A percentile compares a stretch with the other conserved stretches of the same genome.
These are phyloP conservation scores for Alternaria rosae DNA, from an alignment of 2,329 filamentous ascomycete genomes.

Conservation along the genomic window DNA sequence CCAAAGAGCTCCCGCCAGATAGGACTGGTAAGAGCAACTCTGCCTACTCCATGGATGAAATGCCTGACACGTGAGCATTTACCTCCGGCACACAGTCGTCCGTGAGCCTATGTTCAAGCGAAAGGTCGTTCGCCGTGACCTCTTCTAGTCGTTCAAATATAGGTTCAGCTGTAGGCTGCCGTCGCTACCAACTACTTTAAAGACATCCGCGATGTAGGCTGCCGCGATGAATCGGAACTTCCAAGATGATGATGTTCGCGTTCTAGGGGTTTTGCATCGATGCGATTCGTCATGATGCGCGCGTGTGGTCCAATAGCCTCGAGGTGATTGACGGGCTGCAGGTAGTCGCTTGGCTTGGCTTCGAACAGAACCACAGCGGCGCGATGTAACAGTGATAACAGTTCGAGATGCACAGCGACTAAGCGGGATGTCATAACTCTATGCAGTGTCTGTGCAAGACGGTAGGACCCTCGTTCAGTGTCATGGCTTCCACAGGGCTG, in stretches of 20 bases:
- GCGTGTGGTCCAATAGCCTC: constrained; percentile 14
- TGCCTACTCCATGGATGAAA: not conserved
- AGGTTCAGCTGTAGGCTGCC: not conserved
- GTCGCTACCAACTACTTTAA: not conserved
- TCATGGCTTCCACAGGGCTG: constrained; percentile 23
- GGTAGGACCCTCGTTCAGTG: not conserved
- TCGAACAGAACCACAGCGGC: not conserved
- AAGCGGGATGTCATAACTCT: not conserved
- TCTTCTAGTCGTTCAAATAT: not conserved
- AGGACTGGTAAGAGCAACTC: not conserved
- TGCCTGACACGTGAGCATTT: not conserved
- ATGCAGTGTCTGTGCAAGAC: constrained; percentile 8
- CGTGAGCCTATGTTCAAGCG: rapidly evolving
- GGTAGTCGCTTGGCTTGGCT: constrained; percentile 4
- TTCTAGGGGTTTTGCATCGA: not conserved
- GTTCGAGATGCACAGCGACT: not conserved
- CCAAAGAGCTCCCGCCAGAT: not conserved
- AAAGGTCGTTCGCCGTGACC: not conserved
- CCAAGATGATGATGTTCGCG: not conserved
- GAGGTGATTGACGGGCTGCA: constrained; percentile 5
- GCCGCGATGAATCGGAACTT: not conserved
- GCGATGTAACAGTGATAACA: not conserved
- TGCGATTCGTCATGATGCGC: constrained; percentile 10
- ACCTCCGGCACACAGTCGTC: not conserved
- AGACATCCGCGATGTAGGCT: not conserved